These are phyloP conservation scores for Verticillium nonalfalfae DNA, from an alignment of 2,329 filamentous ascomycete species.

Conservation along the genomic window DNA sequence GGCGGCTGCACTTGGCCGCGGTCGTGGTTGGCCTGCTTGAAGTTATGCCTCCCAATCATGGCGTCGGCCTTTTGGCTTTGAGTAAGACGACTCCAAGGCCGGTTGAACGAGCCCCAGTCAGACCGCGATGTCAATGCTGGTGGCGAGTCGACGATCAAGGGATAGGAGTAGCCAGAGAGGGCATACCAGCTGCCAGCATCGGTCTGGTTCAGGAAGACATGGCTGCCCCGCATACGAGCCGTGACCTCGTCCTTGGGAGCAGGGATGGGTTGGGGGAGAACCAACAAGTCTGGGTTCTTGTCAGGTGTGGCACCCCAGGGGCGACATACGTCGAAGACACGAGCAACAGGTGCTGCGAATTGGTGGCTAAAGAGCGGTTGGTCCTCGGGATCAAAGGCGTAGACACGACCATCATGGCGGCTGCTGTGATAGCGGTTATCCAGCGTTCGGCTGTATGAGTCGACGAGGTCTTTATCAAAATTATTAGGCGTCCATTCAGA, in stretches of 20 bases:
- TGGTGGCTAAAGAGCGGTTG: slow-evolving; percentile 60
- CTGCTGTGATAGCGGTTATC: slow-evolving; percentile 88
- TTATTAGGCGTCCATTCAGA: slow-evolving; percentile 95
- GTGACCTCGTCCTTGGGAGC: slow-evolving; percentile 44
- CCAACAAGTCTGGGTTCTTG: slow-evolving; percentile 68
- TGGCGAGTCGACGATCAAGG: slow-evolving; percentile 68
- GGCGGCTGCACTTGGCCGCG: slow-evolving; percentile 26
- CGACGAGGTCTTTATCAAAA: slow-evolving; percentile 78
- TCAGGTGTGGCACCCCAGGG: slow-evolving; percentile 57
- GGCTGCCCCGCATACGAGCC: slow-evolving; percentile 49
- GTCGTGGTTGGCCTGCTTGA: slow-evolving; percentile 33
- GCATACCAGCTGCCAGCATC: slow-evolving; percentile 89
- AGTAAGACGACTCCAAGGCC: slow-evolving; percentile 30
- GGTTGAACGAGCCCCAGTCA: slow-evolving; percentile 40
- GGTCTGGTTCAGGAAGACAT: slow-evolving; percentile 83
- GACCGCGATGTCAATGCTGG: slow-evolving; percentile 35
- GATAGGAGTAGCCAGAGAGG: slow-evolving; percentile 80
- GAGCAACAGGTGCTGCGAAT: slow-evolving; percentile 71
- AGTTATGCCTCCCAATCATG: slow-evolving; percentile 65
- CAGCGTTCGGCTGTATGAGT: slow-evolving; percentile 72
- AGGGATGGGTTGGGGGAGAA: slow-evolving; percentile 79
- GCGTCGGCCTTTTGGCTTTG: slow-evolving; percentile 49
- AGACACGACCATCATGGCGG: slow-evolving; percentile 75
- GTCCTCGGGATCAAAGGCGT: slow-evolving; percentile 65
- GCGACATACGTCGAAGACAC: slow-evolving; percentile 82